A percentile compares a stretch with the other conserved stretches of the same genome.
These are phyloP conservation scores for Physocladia obscura DNA, from an alignment of 192 early-diverging fungal species.

Conservation along the genomic window DNA sequence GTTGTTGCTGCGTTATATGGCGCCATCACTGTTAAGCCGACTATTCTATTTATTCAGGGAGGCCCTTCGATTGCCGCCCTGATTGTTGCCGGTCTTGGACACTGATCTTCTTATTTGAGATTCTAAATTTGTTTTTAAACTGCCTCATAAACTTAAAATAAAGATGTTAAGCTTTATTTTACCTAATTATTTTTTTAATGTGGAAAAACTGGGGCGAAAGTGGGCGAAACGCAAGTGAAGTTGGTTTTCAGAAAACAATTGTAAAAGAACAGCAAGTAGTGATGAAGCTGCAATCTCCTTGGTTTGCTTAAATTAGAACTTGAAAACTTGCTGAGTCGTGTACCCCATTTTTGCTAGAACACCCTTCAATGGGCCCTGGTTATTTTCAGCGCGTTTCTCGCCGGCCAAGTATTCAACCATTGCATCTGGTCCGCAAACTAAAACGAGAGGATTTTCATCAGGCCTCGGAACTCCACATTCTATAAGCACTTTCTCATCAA, in stretches of 20 bases:
- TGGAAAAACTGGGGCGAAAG: too few relatives aligned
- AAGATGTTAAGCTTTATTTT: too few relatives aligned
- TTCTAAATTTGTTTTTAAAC: too few relatives aligned
- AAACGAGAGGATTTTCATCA: slow-evolving; percentile 39
- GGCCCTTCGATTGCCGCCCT: background rate
- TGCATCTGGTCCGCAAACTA: slow-evolving; percentile 58
- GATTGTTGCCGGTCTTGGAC: too few relatives aligned
- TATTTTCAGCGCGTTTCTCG: slow-evolving; percentile 32
- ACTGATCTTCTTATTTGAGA: too few relatives aligned
- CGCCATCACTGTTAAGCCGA: background rate
- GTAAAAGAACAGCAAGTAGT: too few relatives aligned
- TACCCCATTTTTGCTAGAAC: slow-evolving; percentile 81
- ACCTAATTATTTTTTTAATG: too few relatives aligned
- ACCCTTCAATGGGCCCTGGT: slow-evolving; percentile 80
- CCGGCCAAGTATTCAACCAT: slow-evolving; percentile 43
- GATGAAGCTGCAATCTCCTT: too few relatives aligned
- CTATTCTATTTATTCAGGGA: background rate
- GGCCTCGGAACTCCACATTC: slow-evolving; percentile 58
- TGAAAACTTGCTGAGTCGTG: slow-evolving; percentile 73
- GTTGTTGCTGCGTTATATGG: background rate
- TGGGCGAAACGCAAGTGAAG: too few relatives aligned
- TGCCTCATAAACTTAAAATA: too few relatives aligned
- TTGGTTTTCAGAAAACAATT: too few relatives aligned
- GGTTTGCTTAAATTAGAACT: slow-evolving; percentile 69
- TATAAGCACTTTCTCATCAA: slow-evolving; percentile 42